A percentile compares a stretch with the other conserved stretches of the same genome.
phyloP scores from a whole-genome alignment of 495 filamentous ascomycete genomes.

The Filosporella fistucella region DNA sequence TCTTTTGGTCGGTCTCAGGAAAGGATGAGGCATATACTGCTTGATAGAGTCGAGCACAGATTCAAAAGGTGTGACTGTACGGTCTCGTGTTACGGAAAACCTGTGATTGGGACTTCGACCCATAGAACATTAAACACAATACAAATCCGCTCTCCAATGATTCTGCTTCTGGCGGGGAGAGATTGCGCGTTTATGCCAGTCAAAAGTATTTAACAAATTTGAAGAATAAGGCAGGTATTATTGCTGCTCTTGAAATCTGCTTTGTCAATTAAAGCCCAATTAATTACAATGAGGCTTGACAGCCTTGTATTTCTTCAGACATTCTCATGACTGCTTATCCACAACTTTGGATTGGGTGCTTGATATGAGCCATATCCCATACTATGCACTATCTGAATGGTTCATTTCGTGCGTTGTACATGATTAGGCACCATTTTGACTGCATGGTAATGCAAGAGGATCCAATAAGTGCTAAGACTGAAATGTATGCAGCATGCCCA shows the following conservation, averaged over 20 bases:
- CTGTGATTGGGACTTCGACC: constrained; percentile 11
- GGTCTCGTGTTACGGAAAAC: constrained; percentile 8
- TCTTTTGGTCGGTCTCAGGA: background rate
- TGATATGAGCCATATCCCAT: constrained; percentile 2
- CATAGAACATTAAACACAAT: constrained; percentile 7
- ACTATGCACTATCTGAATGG: constrained; percentile 4
- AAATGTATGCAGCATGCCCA: constrained; percentile 4
- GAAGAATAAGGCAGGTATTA: constrained; percentile 1
- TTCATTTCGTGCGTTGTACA: background rate
- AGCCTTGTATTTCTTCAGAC: constrained; percentile 5
- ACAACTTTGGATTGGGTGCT: constrained; percentile 3
- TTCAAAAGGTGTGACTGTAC: constrained; percentile 12
- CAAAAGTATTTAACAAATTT: constrained; percentile 6
- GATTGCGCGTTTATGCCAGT: constrained; percentile 1
- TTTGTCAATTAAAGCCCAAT: constrained; percentile 4
- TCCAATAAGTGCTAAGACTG: constrained; percentile 1
- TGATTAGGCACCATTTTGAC: constrained; percentile 5
- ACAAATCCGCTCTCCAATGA: background rate
- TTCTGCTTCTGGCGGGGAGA: background rate
- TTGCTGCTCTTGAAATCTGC: constrained; percentile 4
- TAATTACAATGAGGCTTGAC: constrained; percentile 2
- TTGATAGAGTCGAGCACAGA: constrained; percentile 7
- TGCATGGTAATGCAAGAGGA: constrained; percentile 4
- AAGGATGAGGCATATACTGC: background rate
- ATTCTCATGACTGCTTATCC: constrained; percentile 8